These are phyloP conservation scores for Gonapodya prolifera DNA, from an alignment of 192 early-diverging fungal genomes.

Conservation along the genomic window DNA sequence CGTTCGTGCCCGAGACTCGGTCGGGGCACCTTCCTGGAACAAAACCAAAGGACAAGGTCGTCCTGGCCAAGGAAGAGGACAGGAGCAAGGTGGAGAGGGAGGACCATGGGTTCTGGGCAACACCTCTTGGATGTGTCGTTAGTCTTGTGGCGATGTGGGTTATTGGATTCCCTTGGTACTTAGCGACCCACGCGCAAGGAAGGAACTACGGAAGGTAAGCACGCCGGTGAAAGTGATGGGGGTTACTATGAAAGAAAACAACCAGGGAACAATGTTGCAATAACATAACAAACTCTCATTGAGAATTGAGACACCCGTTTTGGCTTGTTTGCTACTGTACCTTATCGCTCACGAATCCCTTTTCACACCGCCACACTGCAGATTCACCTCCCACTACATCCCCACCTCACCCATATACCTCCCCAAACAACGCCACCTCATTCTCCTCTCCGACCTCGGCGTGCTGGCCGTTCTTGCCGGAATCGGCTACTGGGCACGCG, in stretches of 20 bases:
- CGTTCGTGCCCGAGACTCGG: slow-evolving; percentile 79
- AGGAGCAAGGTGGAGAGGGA: slow-evolving; percentile 11
- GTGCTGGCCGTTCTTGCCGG: slow-evolving; percentile 36
- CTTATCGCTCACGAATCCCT: no score
- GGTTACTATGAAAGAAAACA: no score
- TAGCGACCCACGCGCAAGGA: slow-evolving; percentile 22
- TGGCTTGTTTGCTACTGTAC: background rate
- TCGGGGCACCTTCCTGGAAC: slow-evolving; percentile 33
- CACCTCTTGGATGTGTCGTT: slow-evolving; percentile 54
- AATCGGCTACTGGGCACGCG: slow-evolving; percentile 34
- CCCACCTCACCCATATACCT: slow-evolving; percentile 64
- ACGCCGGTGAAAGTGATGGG: slow-evolving; percentile 63
- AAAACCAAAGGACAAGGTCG: slow-evolving; percentile 13
- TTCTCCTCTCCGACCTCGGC: slow-evolving; percentile 65
- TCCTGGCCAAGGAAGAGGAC: slow-evolving; percentile 30
- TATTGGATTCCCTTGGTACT: slow-evolving; percentile 82
- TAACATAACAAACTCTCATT: no score
- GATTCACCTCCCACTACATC: slow-evolving; percentile 74
- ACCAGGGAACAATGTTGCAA: no score
- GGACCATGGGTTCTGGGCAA: slow-evolving; percentile 50
- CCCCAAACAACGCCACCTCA: slow-evolving; percentile 36
- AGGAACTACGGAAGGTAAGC: slow-evolving; percentile 28
- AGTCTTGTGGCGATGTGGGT: slow-evolving; percentile 53
- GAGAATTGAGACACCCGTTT: no score
- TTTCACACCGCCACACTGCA: no score